Base-by-base conservation (phyloP, 306 rosid genomes). In the Luffa acutangula region DNA sequence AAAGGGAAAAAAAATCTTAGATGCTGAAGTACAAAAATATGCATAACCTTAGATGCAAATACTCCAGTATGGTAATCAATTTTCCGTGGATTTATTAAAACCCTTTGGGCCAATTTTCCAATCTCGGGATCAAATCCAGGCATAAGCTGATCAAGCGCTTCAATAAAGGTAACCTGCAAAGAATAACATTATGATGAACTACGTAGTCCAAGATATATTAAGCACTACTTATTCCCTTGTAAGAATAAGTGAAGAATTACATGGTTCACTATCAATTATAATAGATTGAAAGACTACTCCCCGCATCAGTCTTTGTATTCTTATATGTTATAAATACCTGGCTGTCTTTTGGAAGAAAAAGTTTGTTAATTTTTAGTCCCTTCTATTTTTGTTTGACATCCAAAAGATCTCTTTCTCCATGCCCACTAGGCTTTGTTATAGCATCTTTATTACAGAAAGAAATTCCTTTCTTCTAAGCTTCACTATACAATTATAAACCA, bases 61-160 rank as follows among this genome's bases (percentile, higher is more conserved):
- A 95, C 99, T 84, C 99, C 99, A 31, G 93, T 93, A 65, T 93
- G 96, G 77, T 95, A 91, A 81, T 95, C 99, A 79, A 95, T 95
- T 67, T 86, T 90, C 33, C 99, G 89, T 52, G 99, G 97, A 84
- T 91, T 95, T 75, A 95, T 90, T 43, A 95, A 90, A 85, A 95
- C 94, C 87, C 99, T 89, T 48, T 95, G 97, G 84, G 99, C 99
- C 84, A 95, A 87, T 85, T 95, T 95, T 84, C 99, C 90, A 70
- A 95, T 95, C 90, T 95, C 99, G 37, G 99, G 99, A 89, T 95
- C 99, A 93, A 95, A 95, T 82, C 99, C 99, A 80, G 99, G 99
- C 99, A 95, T 93, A 63, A 95, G 97, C 90, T 93, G 99, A 86
- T 93, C 97, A 76, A 95, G 86, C 82, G 99, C 99, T 86, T 95